Conservation (phyloP, 108 stramenopile genomes). For the Nitzschia putrida region DNA sequence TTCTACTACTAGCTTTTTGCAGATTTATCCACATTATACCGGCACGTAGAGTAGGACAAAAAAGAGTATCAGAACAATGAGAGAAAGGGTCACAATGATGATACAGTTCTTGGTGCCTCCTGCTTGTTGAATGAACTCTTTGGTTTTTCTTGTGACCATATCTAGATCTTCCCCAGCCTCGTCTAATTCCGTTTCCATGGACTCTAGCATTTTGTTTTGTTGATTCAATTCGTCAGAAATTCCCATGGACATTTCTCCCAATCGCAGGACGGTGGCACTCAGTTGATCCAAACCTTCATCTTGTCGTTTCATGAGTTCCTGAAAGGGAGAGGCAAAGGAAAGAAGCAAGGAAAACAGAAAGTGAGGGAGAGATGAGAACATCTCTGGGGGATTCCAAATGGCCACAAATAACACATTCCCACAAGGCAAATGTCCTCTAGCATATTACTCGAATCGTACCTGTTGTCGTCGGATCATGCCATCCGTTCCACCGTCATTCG, state of each 20-base stretch:
- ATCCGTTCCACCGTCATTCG: slow-evolving; percentile 35
- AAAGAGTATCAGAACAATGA: slow-evolving; percentile 70
- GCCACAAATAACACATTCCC: background rate
- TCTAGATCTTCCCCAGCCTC: slow-evolving; percentile 75
- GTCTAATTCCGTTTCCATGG: slow-evolving; percentile 88
- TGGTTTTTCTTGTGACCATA: slow-evolving; percentile 83
- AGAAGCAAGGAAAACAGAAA: background rate
- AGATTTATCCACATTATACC: no score
- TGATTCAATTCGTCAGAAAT: slow-evolving; percentile 85
- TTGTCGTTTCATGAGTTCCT: slow-evolving; percentile 71
- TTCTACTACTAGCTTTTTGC: no score
- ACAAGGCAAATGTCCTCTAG: background rate
- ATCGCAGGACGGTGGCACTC: slow-evolving; percentile 64
- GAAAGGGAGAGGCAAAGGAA: background rate
- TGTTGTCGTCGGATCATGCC: slow-evolving; percentile 47
- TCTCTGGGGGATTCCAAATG: slow-evolving; percentile 3
- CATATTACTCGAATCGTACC: slow-evolving; percentile 25
- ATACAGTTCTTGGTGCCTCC: slow-evolving; percentile 83
- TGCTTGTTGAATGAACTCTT: slow-evolving; percentile 82
- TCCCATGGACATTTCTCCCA: slow-evolving; percentile 77
- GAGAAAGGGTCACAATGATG: slow-evolving; percentile 61
- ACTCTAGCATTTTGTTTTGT: slow-evolving; percentile 90
- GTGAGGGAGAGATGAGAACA: background rate
- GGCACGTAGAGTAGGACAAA: slow-evolving; percentile 69
- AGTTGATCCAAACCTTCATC: slow-evolving; percentile 84